Evolutionary conservation across 177 flowering plant genomes (phyloP), one percentile per base, ranked within the genome.

Genomic region (Vitis hybrid): DNA sequence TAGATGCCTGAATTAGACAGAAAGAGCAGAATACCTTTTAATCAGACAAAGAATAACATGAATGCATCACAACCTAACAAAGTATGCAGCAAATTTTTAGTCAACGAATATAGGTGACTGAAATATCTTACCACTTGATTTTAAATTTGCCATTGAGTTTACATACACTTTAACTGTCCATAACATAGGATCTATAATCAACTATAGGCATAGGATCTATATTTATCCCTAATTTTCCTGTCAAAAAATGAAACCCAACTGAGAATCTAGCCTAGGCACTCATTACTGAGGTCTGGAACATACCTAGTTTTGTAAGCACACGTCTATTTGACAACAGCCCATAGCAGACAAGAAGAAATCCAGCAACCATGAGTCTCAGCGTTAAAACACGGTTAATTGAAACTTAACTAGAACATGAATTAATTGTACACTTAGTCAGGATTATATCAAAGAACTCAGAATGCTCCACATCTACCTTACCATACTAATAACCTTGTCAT

Each of bases 1-100:
- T 94, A 75, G 97, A 86, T 71, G 99, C 98, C 99, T 96, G 91
- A 68, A 83, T 65, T 65, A 66, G 57, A 78, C 66, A 87, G 23
- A 80, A 74, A 76, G 69, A 73, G 56, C 14, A 71, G 49, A 67
- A 65, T n/a, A 56, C 19, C 26, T 48, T 63, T 62, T 26, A 60
- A 65, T 75, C 50, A 80, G 64, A 79, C 32, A 26, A 12, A 74
- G 51, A 18, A 63, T 7, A 26, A 52, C 19, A 68, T 23, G 15
- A 32, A 60, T 21, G 17, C 70, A 69, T 23, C 66, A 58, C 50
- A 55, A 1, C 55, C 12, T 3, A 60, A 48, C 62, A 66, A 48
- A 39, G 23, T n/a, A 17, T 26, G 9, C 26, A 59, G 12, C 49
- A 58, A 14, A 51, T 51, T 13, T 12, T 26, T 21, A 6, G 56